Base-by-base conservation (phyloP, 2,329 filamentous ascomycete species). In the Parafenestella ontariensis region DNA sequence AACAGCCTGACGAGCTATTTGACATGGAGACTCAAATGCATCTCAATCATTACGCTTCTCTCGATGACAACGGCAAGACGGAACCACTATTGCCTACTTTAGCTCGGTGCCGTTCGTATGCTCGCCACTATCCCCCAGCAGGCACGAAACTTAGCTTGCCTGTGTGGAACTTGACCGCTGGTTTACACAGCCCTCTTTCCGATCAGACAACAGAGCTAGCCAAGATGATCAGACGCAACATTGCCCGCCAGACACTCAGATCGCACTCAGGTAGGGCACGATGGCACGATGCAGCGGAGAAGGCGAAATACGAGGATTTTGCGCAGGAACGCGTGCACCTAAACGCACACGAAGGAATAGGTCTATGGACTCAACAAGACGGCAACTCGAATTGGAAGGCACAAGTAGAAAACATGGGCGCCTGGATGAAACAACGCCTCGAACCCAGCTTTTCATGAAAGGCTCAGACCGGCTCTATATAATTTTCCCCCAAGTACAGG, bases 151-250 rank as follows among this genome's bases (percentile, higher is more conserved):
- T 82, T 1, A 64, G 58, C 13, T 53, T 83, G 1, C 81, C 81
- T 0, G 47, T 61, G 9, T 78, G 80, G 64, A 70, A 71, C 34
- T 69, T 82, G 28, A 72, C 71, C 5, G 65, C 77, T 1, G 78
- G 78, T 1, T 52, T 62, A 1, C 64, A 71, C 3, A 78, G 73
- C 28, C 70, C 74, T 1, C 66, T 82, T 0, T 57, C 62, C 1
- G 76, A 76, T 18, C 79, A 81, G 59, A 68, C 72, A 1, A 58
- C 68, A 1, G 81, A 82, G 48, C 57, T 83, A 8, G 65, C 71
- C 0, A 72, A 72, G 34, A 58, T 75, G 36, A 52, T 82, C 3
- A 70, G 70, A 31, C 72, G 77, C 21, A 79, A 76, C 47, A 65
- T 80, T 36, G 68, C 73, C 3, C 69, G 77, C 8, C 67, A 74